A percentile compares a stretch with the other conserved stretches of the same genome.
Conservation (phyloP, 2,329 filamentous ascomycete genomes). For the Colletotrichum sp. region DNA sequence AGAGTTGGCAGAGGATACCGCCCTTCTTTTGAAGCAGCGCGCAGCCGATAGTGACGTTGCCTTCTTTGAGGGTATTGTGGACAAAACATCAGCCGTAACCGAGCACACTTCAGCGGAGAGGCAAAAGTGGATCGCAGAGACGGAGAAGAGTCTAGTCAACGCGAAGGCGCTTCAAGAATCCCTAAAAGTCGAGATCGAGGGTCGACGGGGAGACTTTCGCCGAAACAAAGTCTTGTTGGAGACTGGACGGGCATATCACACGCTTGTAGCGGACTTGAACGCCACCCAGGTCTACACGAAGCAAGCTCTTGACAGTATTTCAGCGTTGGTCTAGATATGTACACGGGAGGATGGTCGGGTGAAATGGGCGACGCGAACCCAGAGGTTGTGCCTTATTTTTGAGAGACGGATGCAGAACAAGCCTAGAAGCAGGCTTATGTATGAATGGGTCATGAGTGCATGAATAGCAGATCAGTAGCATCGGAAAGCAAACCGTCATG, state of each 20-base stretch:
- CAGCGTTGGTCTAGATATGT: neutral
- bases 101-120: neutral
- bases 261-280: neutral
- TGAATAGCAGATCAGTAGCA: no score
- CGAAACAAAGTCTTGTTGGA: neutral
- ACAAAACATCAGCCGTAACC: neutral
- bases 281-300: neutral
- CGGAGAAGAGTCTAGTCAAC: neutral
- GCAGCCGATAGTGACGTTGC: neutral
- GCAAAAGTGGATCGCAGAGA: neutral
- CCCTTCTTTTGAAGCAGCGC: neutral
- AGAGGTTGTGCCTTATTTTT: neutral
- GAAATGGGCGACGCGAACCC: neutral
- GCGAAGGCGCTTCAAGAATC: neutral
- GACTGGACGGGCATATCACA: neutral
- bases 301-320: neutral
- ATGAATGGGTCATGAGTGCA: neutral
- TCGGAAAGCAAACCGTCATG: no score
- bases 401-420: neutral
- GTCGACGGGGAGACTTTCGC: neutral
- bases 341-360: neutral
- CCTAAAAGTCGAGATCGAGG: neutral
- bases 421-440: neutral
- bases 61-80: neutral
- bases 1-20: neutral